phyloP scores from a whole-genome alignment of 345 rosid species.

The Theobroma cacao region DNA sequence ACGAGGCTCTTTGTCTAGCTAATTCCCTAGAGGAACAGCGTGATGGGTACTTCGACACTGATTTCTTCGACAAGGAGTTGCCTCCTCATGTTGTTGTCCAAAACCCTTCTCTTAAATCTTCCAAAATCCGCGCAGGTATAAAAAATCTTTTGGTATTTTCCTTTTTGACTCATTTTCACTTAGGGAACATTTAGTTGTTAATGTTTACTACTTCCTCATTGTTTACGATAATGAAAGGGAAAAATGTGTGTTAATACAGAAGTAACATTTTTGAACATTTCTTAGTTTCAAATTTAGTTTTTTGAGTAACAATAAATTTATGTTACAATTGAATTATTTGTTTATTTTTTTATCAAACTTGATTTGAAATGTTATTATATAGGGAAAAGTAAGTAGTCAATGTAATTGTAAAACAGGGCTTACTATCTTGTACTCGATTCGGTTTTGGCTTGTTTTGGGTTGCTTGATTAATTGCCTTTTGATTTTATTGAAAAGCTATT shows the following conservation, averaged over 20 bases:
- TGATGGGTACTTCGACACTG: slow-evolving; percentile 66
- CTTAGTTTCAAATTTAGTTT: too few species aligned
- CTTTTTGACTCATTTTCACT: not conserved
- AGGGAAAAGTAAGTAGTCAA: not conserved
- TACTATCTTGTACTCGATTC: not conserved
- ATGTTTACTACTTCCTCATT: too few species aligned
- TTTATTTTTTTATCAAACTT: not conserved
- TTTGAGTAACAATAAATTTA: too few species aligned
- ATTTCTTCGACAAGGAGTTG: slow-evolving; percentile 65
- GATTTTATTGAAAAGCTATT: not conserved
- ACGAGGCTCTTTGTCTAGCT: slow-evolving; percentile 87
- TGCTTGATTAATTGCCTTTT: not conserved
- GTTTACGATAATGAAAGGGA: too few species aligned
- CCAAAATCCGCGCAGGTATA: slow-evolving; percentile 67
- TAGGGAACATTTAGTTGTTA: too few species aligned
- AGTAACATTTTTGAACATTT: too few species aligned
- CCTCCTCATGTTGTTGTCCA: slow-evolving; percentile 83
- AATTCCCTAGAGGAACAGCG: slow-evolving; percentile 95
- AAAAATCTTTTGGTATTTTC: not conserved
- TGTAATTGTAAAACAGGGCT: not conserved
- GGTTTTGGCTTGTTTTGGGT: not conserved
- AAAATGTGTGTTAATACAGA: too few species aligned
- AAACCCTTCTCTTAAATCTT: slow-evolving; percentile 66
- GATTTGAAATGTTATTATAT: not conserved
- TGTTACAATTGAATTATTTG: too few species aligned